Evolutionary conservation across 1,284 basidiomycete species (phyloP), one percentile per base, ranked within the genome.

Genomic region (Ceratobasidium sp.): DNA sequence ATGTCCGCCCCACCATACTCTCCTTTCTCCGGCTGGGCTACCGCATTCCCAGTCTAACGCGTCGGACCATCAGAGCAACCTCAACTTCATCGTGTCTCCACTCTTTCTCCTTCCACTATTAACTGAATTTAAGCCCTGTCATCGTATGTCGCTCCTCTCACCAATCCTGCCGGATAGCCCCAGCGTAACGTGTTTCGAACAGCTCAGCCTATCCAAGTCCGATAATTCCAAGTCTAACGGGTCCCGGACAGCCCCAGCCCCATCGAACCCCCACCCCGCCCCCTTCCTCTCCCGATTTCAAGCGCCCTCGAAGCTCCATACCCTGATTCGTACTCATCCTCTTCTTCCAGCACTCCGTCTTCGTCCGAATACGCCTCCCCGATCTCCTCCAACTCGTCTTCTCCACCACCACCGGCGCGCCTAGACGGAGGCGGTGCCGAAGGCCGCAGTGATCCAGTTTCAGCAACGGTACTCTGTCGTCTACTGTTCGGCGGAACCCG

Each of bases 401-500:
- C 90, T 90, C 50, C 82, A 82, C 52, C 85, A 80, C 44, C 81
- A 81, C 46, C 17, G 81, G 70, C 70, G 9, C 26, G 48, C 2
- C 46, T 6, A 46, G 12, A 28, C 46, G 20, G 46, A 44, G 26
- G 15, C 23, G 40, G 26, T n/a, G 17, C 44, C n/a, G 33, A 50
- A 5, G 82, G 84, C 59, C 84, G 82, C 77, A 89, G 81, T 56
- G 83, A 87, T 3, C 86, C 88, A 6, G 88, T 90, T 85, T 93
- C 91, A 3, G 91, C 91, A 46, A 93, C 86, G 59, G 7, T 89
- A 86, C 78, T 92, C 57, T 73, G 70, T 28, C 70, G n/a, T 42
- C 70, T 20, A 20, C 57, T 64, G 28, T 74, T 74, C 28, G 71
- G 71, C 59, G 71, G 71, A 17, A 52, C 70, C 17, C 56, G 59